phyloP scores from a whole-genome alignment of 2,329 filamentous ascomycete genomes.

The Fusarium foetens region DNA sequence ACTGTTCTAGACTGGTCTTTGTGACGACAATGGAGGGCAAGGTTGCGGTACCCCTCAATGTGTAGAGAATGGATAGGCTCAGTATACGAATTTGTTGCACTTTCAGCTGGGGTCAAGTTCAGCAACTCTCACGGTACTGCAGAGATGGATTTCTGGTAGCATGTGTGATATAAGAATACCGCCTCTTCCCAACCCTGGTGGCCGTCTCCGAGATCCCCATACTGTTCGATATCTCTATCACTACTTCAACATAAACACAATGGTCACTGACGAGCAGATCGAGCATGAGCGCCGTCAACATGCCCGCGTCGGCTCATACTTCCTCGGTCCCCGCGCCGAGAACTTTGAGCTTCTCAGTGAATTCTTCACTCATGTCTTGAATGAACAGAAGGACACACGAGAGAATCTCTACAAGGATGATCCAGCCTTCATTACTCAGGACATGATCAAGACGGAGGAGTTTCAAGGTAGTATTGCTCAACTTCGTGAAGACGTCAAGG shows the following conservation, averaged over 20 bases:
- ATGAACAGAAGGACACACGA: background rate
- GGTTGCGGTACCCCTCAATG: background rate
- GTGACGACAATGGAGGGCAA: background rate
- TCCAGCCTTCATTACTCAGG: background rate
- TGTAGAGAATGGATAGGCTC: background rate
- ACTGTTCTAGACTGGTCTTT: background rate
- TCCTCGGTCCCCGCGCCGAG: background rate
- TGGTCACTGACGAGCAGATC: background rate
- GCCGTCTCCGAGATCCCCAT: background rate
- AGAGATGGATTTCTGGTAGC: rapidly evolving
- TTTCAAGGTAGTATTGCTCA: background rate
- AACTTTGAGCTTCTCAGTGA: background rate
- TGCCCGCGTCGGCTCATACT: background rate
- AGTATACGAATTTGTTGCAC: rapidly evolving
- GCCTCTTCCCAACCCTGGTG: background rate
- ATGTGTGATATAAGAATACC: background rate
- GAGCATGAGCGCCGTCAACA: background rate
- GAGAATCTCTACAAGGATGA: background rate
- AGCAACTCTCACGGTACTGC: background rate
- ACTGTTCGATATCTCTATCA: background rate
- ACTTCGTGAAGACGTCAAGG: background rate
- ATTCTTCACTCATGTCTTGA: background rate
- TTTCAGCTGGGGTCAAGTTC: background rate
- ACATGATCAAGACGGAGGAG: background rate
- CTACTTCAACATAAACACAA: background rate